Evolutionary conservation across 1,139 yeast species (phyloP), one percentile per base, ranked within the genome.

Genomic region (Geotrichum cucujoidarum): DNA sequence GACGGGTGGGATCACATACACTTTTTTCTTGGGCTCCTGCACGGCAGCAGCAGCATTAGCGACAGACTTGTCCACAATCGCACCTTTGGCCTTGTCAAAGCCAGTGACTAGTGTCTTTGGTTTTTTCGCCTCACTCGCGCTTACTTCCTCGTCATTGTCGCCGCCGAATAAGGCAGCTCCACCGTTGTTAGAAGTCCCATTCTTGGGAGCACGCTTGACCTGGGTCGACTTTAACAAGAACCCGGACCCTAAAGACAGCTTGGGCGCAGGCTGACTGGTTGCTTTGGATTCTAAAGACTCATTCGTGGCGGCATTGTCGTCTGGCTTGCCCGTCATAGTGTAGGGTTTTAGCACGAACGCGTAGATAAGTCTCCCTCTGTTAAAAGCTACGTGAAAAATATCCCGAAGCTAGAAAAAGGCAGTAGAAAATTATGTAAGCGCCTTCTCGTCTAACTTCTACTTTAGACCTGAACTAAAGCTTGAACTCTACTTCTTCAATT

Each of bases 1-100:
- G 1, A 50, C 49, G n/a, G 60, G 59, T 10, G 54, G 48, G 4
- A 66, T 65, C 3, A 64, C 61, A 7, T 61, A 53, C 20, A 50
- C 56, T 16, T 52, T 40, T 20, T 51, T 49, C 18, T 14, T 24
- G 32, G 49, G 31, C 14, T 18, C 35, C 40, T 29, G 32, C 8
- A 16, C 33, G 14, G 36, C 49, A 21, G 30, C 27, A 29, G 40
- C 38, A n/a, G n/a, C n/a, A n/a, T n/a, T n/a, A n/a, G n/a, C n/a
- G n/a, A n/a, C n/a, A 24, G 27, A 6, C 10, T 6, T 6, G 18
- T 40, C 39, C 16, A 46, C 25, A 14, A 46, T 46, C 14, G 49
- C 49, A 6, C 49, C 49, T 14, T 24, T 20, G 1, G n/a, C 8
- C 20, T 40, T 14, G 25, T 37, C 40, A 41, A 46, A 46, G 13